Base-by-base conservation (phyloP, 2,329 filamentous ascomycete genomes). In the Aspergillus caelatus region DNA sequence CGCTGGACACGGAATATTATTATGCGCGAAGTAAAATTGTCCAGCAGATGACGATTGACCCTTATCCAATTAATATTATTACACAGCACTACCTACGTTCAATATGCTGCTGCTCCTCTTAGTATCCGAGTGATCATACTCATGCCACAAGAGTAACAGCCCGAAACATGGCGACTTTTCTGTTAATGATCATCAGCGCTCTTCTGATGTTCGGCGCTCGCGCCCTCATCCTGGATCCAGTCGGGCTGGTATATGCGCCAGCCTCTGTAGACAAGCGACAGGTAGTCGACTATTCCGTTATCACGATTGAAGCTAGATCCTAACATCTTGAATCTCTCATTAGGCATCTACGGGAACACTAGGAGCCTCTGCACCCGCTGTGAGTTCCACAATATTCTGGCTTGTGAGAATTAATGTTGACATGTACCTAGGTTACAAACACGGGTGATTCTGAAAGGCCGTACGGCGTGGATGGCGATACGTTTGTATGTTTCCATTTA, bases 381-480 rank as follows among this genome's bases (percentile, higher is more conserved):
- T 66, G 45, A 58, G 66, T 60, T 57, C 23, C 30, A 19, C n/a
- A 41, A 16, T 28, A 19, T 45, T 41, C 23, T 36, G 55, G 14
- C 39, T 19, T 58, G 16, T 50, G 36, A 8, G 57, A 58, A 36
- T 32, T 19, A 11, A 53, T 32, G 7, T 16, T 48, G 10, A 23
- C 11, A 26, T 39, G 4, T 34, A 30, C 48, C n/a, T 58, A 63
- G 67, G 65, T 72, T 46, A 69, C 58, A 2, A 28, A 64, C 21
- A 71, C 70, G 2, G 68, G 65, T 4, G 61, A 71, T 52, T 8
- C 62, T 3, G 61, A 64, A 34, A 65, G 70, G 39, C 71, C 70
- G n/a, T 72, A 62, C 61, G 63, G 58, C 5, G 70, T 72, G 28
- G 61, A 68, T 19, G 70, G 70, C n/a, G 60, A 71, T 61, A 69